Evolutionary conservation across 805 yeast genomes (phyloP), one percentile per base, ranked within the genome.

Genomic region (Saturnispora zaruensis): DNA sequence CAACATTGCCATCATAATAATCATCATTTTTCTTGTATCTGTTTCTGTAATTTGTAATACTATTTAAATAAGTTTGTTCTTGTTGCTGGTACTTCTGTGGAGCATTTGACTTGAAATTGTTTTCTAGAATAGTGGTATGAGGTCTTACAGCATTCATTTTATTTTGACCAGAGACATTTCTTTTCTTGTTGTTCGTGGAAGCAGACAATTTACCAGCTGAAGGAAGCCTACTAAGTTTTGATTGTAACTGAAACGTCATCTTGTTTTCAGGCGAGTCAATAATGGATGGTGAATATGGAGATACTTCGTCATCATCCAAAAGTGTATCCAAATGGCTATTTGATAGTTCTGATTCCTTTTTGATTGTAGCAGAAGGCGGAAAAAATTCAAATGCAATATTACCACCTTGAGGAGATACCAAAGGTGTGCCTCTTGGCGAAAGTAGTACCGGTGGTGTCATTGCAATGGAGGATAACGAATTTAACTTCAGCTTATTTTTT

Each of bases 61-160:
- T 73, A 24, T 67, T 68, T 50, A 78, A 64, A 55, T 78, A 78
- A 40, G 75, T 70, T 56, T 69, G 70, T 57, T 78, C 82, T 56
- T 77, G 82, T 34, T 76, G 78, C 46, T 73, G 66, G 59, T 76
- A 78, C 54, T 70, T 73, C 48, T 67, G 67, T 5, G 66, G 64
- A 45, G 60, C 57, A 47, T 61, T 66, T 2, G 66, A 59, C 28
- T 65, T 62, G 32, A 66, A 51, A 43, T 67, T 66, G 20, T 62
- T 58, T 24, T 61, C 58, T 41, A 67, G 53, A 16, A 66, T 61
- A 2, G 66, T 57, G 6, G 60, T 52, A 46, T 63, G 67, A 2
- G 65, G 65, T 42, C 64, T 53, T 7, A 54, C 57, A 14, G 55
- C 51, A n/a, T 33, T 36, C 21, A 18, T 40, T 20, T n/a, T 23